Base-by-base conservation (phyloP, 805 yeast species). In the Metschnikowia baotianmanensis region DNA sequence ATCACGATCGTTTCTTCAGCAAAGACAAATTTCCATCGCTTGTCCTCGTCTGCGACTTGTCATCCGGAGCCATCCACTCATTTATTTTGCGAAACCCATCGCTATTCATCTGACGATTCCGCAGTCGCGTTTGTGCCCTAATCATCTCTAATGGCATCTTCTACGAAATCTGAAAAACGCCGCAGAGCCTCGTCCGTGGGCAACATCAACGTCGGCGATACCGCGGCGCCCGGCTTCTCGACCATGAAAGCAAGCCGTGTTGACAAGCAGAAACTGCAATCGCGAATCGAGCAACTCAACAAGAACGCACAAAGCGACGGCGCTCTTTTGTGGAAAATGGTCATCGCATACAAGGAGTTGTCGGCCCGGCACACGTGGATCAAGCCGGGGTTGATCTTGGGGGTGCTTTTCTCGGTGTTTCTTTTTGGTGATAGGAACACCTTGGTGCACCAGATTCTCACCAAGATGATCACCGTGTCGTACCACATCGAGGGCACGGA, bases 171-270 rank as follows among this genome's bases (percentile, higher is more conserved):
- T 8, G 36, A 28, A 12, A 49, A 43, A 32, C 68, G 72, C 45
- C 66, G 67, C 40, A 59, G 88, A 50, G 72, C 78, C 8, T 82
- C 93, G 1, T 82, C 90, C 0, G 83, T 88, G 12, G 95, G 96
- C 3, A 72, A 76, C 25, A 78, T 87, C 37, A 73, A 79, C 38
- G 64, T 88, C 4, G 96, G 96, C 18, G 95, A 87, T 56, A 79
- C 73, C 11, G 59, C 79, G 6, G 83, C 79, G 2, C 82, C 86
- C 2, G 72, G 84, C 1, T 68, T 87, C 31, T 70, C 86, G 10
- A 83, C 95, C 1, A 79, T 82, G 78, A 63, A 69, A n/a, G 65
- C 76, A 17, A 63, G 77, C 10, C 64, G 64, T 38, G 57, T 65
- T 42, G 65, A 67, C 43, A 66, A 71, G 46, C 62, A 61, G 37